Evolutionary conservation across 1,284 basidiomycete species (phyloP).

Genomic region (Mycena citricolor): DNA sequence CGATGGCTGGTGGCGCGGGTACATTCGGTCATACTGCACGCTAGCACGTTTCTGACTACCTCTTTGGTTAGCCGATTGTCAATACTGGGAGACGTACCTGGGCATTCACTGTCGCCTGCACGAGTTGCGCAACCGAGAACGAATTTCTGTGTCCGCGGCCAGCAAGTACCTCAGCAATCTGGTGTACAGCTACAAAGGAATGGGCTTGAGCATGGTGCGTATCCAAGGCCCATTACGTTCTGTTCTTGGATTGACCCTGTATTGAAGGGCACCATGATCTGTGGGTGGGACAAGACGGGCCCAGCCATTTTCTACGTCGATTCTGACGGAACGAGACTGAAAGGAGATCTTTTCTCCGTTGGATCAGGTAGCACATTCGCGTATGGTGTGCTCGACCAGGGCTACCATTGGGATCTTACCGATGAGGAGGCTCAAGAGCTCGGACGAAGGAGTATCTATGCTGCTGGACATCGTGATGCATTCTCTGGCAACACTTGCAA

Average conservation of each 20-base stretch:
- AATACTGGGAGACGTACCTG: conserved; percentile 98
- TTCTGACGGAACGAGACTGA: conserved; percentile 93
- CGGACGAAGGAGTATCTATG: conserved; percentile 92
- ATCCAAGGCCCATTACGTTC: too few species aligned
- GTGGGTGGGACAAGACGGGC: conserved; percentile 99
- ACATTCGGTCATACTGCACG: conserved; percentile 26
- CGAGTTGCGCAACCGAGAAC: conserved; percentile 95
- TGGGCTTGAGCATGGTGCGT: conserved; percentile 95
- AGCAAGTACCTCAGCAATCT: conserved; percentile 98
- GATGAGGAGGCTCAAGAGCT: conserved; percentile 96
- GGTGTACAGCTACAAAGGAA: conserved; percentile 98
- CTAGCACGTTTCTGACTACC: conserved; percentile 7
- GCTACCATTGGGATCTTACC: conserved; percentile 91
- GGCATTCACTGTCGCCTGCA: conserved; percentile 97
- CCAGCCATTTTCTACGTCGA: conserved; percentile 99
- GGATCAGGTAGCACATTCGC: conserved; percentile 98
- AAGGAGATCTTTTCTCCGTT: conserved; percentile 97
- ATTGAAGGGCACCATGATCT: conserved; percentile 95
- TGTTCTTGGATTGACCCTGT: background rate
- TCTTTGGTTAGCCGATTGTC: conserved; percentile 73
- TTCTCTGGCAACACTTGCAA: conserved; percentile 98
- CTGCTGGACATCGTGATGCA: conserved; percentile 96
- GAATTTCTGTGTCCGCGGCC: conserved; percentile 97
- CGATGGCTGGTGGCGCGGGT: conserved; percentile 99
- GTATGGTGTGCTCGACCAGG: conserved; percentile 97